phyloP scores from a whole-genome alignment of 805 yeast genomes.

The Kuraishia molischiana region DNA sequence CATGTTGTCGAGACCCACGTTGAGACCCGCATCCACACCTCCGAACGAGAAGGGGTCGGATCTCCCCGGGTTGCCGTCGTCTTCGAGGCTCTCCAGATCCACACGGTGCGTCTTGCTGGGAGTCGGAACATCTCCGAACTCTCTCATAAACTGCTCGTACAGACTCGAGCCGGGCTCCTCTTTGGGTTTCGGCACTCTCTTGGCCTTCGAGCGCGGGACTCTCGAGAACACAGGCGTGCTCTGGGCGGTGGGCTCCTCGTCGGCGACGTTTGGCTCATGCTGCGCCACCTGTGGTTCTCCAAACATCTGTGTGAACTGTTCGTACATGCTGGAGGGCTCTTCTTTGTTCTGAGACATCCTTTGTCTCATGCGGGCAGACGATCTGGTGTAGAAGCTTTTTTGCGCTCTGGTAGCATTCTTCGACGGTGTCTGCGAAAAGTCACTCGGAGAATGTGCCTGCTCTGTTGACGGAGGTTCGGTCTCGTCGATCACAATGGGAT shows the following conservation, averaged over 20 bases:
- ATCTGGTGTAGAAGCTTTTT: not conserved
- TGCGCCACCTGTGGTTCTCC: not conserved
- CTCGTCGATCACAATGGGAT: conserved; percentile 18
- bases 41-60: not conserved
- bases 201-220: too few species aligned
- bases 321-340: not conserved
- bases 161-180: not conserved
- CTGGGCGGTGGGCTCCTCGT: not conserved
- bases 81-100: not conserved
- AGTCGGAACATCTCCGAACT: not conserved
- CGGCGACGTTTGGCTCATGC: not conserved
- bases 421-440: not conserved
- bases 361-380: not conserved
- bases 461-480: not conserved
- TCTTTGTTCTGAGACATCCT: not conserved
- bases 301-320: not conserved
- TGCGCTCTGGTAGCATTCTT: not conserved
- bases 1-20: not conserved
- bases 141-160: not conserved
- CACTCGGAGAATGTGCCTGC: not conserved
- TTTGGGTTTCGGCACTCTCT: not conserved
- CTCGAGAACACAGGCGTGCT: not conserved
- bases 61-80: not conserved
- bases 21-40: too few species aligned
- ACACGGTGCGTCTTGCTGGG: not conserved